phyloP scores from a whole-genome alignment of 768 basidiomycete species.

The Coprinopsis cinerea region DNA sequence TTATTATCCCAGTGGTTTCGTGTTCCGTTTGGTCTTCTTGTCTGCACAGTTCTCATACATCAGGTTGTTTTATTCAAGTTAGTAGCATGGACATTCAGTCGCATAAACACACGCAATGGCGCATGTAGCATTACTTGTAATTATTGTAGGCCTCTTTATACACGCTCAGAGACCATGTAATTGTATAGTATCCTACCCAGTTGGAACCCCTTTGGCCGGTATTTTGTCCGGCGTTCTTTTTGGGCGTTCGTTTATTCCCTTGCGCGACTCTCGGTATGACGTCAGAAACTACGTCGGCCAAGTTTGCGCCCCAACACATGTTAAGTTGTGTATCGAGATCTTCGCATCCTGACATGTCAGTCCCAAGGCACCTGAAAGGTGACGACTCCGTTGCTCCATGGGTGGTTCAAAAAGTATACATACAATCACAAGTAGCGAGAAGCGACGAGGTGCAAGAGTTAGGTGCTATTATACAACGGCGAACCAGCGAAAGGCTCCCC shows the following conservation, averaged over 20 bases:
- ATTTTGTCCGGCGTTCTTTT: no score
- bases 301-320: neutral
- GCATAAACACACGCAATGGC: neutral
- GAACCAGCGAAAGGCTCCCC: neutral
- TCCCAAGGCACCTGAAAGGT: no score
- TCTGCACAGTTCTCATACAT: neutral
- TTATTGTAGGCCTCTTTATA: slow-evolving; percentile 1
- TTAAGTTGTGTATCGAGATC: no score
- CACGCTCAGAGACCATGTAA: slow-evolving; percentile 4
- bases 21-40: neutral
- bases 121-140: neutral
- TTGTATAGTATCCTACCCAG: neutral
- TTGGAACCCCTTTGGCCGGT: neutral
- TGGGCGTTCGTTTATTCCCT: neutral
- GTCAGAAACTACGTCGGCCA: neutral
- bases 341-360: no score
- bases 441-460: no score
- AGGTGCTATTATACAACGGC: no score
- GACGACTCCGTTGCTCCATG: no score
- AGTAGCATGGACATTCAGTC: neutral
- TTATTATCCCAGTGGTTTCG: no score
- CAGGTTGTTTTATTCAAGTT: neutral
- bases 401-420: no score
- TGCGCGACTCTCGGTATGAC: neutral
- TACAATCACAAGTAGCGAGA: no score